Evolutionary conservation across 2,329 filamentous ascomycete species (phyloP).

Genomic region (Xylaria polymorpha): DNA sequence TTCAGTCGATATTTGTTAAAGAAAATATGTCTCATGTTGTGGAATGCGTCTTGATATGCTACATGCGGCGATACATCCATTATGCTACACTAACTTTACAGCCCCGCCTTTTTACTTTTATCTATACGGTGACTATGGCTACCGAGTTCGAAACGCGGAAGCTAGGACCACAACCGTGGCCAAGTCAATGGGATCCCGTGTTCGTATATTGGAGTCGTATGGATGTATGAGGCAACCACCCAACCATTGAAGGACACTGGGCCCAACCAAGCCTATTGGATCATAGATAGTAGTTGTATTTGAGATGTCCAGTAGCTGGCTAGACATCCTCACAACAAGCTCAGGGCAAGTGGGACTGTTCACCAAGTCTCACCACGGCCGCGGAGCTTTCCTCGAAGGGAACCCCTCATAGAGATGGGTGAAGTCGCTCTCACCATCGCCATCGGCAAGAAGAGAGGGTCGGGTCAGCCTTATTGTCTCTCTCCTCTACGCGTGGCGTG

Average conservation of each 20-base stretch:
- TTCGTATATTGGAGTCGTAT: background rate
- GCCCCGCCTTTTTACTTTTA: background rate
- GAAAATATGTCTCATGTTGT: background rate
- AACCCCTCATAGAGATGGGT: background rate
- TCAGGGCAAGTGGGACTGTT: too few species aligned
- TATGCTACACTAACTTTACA: conserved; percentile 13
- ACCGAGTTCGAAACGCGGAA: background rate
- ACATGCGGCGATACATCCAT: conserved; percentile 25
- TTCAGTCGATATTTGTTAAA: conserved; percentile 1
- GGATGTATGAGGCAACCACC: background rate
- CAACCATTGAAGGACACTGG: background rate
- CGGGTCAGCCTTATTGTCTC: background rate
- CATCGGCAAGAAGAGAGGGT: background rate
- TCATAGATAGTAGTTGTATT: background rate
- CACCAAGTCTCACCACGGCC: background rate
- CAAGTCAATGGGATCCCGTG: background rate
- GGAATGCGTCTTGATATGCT: conserved; percentile 8
- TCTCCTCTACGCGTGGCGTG: background rate
- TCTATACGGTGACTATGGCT: background rate
- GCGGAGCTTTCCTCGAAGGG: background rate
- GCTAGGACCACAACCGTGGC: background rate
- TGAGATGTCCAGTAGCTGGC: background rate
- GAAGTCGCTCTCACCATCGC: background rate
- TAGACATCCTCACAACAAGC: background rate
- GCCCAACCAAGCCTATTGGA: background rate